Evolutionary conservation across 163 green algal genomes (phyloP), one percentile per base, ranked within the genome.

Genomic region (Volvox carteri): DNA sequence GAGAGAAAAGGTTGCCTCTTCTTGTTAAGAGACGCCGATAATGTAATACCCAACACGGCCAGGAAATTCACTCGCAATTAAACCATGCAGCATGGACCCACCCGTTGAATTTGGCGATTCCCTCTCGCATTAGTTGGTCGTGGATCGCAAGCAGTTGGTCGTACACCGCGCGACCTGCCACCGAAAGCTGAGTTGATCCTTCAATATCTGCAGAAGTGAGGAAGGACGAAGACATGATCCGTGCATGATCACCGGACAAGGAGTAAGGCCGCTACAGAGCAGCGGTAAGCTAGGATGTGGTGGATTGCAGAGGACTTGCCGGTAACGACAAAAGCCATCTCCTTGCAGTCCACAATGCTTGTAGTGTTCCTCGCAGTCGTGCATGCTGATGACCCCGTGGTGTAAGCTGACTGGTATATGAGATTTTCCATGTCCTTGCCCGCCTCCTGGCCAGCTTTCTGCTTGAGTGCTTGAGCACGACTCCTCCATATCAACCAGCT

Each of bases 291-390:
- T n/a, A n/a, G n/a, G n/a, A n/a, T n/a, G n/a, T n/a, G n/a, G n/a
- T n/a, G n/a, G n/a, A n/a, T n/a, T n/a, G n/a, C n/a, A n/a, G n/a
- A n/a, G 11, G 12, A 39, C 77, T 46, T 60, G 73, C 83, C 83
- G 37, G 95, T 98, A 41, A 97, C 93, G 0, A 98, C 95, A 83
- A 98, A 97, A 9, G 94, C 94, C 79, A 96, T 86, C 65, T 96
- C 76, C 14, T 85, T 90, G 33, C 52, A 42, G n/a, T 81, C 65
- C 4, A 73, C 65, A 21, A 79, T 87, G 41, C 30, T 86, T 48
- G 35, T 90, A 18, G n/a, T 28, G 35, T 18, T 41, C 30, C 46
- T 42, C 21, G 54, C 21, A 1, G 48, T 78, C 18, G 30, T 28
- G 8, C 41, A 73, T 3, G 58, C 58, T 2, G 78, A 48, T 33